A percentile compares a stretch with the other conserved stretches of the same genome.
These are phyloP conservation scores for Barnettozyma botsteinii DNA, from an alignment of 805 yeast species.

Conservation along the genomic window DNA sequence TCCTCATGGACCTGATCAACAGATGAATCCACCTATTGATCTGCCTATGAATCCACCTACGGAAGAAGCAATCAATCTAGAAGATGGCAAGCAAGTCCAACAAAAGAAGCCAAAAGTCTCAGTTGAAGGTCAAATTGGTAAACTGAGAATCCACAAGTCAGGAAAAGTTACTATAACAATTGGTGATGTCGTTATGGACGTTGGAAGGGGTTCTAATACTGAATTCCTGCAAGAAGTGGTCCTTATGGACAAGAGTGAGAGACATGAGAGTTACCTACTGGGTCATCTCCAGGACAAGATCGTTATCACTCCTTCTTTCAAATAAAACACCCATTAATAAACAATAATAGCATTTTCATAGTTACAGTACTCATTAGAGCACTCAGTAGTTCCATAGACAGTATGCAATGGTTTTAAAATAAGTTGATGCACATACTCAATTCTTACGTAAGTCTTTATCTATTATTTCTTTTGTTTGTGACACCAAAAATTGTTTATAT, in stretches of 20 bases:
- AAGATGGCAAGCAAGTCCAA: constrained; percentile 3
- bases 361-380: too few species aligned
- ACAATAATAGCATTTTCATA: too few species aligned
- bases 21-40: too few species aligned
- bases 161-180: constrained; percentile 74
- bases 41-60: constrained; percentile 3
- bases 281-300: constrained; percentile 54
- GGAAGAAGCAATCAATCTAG: constrained; percentile 7
- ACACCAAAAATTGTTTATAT: too few species aligned
- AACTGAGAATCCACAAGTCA: constrained; percentile 70
- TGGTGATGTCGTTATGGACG: constrained; percentile 64
- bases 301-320: constrained; percentile 50
- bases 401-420: too few species aligned
- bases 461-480: too few species aligned
- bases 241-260: constrained; percentile 36
- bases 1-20: constrained; percentile 6
- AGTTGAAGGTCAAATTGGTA: constrained; percentile 61
- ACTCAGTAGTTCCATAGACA: too few species aligned
- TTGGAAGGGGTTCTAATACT: constrained; percentile 64
- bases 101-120: constrained; percentile 7
- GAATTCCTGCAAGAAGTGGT: constrained; percentile 71
- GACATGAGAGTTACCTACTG: constrained; percentile 38
- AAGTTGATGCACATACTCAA: too few species aligned
- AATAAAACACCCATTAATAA: background rate
- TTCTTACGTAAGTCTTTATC: too few species aligned